A percentile compares a stretch with the other conserved stretches of the same genome.
Evolutionary conservation across 2,329 filamentous ascomycete genomes (phyloP).

Genomic region (Neofusicoccum umdonicola): DNA sequence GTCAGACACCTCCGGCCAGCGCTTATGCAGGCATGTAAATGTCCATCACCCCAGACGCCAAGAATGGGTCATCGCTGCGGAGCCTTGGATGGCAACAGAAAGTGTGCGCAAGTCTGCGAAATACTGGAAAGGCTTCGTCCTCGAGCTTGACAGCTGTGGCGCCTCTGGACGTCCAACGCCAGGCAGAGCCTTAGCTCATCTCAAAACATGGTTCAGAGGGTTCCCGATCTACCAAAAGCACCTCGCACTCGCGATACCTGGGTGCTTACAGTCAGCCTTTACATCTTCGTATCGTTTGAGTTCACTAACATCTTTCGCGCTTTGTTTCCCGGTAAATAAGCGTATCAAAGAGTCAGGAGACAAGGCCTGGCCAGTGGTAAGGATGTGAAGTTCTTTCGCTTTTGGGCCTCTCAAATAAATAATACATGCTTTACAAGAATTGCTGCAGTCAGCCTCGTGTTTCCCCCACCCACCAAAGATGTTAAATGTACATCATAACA

Average conservation of each 20-base stretch:
- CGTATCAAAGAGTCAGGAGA: too few species aligned
- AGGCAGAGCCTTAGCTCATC: not conserved
- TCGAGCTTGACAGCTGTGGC: too few species aligned
- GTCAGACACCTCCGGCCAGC: constrained; percentile 2
- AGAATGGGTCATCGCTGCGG: not conserved
- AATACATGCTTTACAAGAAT: constrained; percentile 15
- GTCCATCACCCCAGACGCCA: not conserved
- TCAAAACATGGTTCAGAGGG: not conserved
- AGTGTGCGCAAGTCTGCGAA: not conserved
- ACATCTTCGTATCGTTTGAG: not conserved
- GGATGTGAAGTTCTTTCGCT: not conserved
- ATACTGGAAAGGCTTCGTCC: not conserved
- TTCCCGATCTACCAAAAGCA: too few species aligned
- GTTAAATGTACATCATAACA: not conserved
- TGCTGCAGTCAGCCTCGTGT: constrained; percentile 5
- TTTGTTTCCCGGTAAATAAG: too few species aligned
- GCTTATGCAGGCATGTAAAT: constrained; percentile 10
- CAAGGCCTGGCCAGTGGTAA: not conserved
- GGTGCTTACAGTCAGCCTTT: not conserved
- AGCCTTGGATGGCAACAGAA: not conserved
- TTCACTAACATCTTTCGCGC: too few species aligned
- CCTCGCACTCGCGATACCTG: too few species aligned
- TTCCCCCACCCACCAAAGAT: not conserved
- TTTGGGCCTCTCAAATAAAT: not conserved
- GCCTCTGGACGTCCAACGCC: not conserved